These are phyloP conservation scores for Coniochaeta sp. DNA, from an alignment of 2,329 filamentous ascomycete genomes.

Conservation along the genomic window DNA sequence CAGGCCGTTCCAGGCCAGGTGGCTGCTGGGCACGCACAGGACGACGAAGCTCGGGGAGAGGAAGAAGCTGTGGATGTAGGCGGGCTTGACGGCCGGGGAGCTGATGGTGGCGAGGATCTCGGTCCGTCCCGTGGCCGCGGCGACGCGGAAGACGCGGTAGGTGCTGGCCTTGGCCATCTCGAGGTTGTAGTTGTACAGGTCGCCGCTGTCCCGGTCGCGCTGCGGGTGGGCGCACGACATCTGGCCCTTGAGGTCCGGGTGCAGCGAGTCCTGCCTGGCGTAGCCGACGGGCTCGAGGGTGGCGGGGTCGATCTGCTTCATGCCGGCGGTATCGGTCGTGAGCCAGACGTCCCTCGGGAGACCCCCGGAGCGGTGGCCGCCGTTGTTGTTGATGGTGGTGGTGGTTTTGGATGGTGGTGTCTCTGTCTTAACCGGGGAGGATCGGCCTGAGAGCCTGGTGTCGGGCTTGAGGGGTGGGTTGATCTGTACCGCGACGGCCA, in stretches of 20 bases:
- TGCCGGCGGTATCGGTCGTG: constrained; percentile 45
- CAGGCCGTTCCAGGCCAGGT: constrained; percentile 49
- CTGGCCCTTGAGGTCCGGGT: constrained; percentile 61
- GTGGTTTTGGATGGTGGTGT: not conserved
- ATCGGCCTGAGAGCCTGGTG: constrained; percentile 11
- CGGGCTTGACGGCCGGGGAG: constrained; percentile 40
- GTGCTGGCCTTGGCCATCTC: constrained; percentile 46
- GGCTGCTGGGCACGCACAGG: constrained; percentile 64
- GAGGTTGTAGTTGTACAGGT: constrained; percentile 79
- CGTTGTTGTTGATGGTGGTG: constrained; percentile 12
- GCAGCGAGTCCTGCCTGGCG: constrained; percentile 52
- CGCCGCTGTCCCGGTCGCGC: constrained; percentile 63
- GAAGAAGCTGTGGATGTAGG: constrained; percentile 81
- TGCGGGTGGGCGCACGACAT: constrained; percentile 66
- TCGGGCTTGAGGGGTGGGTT: constrained; percentile 43
- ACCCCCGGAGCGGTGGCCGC: constrained; percentile 29
- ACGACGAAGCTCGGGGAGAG: constrained; percentile 64
- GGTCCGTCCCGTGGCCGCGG: constrained; percentile 55
- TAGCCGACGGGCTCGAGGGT: constrained; percentile 67
- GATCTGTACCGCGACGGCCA: constrained; percentile 58
- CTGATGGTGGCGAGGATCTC: constrained; percentile 63
- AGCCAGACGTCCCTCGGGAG: constrained; percentile 44
- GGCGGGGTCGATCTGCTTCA: constrained; percentile 59
- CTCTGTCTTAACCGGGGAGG: constrained; percentile 6
- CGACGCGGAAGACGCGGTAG: constrained; percentile 65